A percentile compares a stretch with the other conserved stretches of the same genome.
These are phyloP conservation scores for Lactarius akahatsu DNA, from an alignment of 768 basidiomycete genomes.

Conservation along the genomic window DNA sequence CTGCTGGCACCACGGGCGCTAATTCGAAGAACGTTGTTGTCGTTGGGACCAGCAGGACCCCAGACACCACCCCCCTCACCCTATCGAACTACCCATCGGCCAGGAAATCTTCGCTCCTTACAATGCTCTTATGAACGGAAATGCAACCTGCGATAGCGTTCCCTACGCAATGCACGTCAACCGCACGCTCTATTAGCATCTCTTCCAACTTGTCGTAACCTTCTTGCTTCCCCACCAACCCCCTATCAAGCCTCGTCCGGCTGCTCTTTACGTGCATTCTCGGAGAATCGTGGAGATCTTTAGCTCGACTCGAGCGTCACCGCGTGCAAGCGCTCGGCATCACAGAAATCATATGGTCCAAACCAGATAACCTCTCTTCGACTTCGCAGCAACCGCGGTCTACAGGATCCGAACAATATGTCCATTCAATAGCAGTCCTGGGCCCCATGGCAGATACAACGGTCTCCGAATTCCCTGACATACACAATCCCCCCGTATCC, in stretches of 20 bases:
- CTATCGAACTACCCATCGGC: not conserved
- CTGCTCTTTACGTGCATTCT: not conserved
- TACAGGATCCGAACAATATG: not conserved
- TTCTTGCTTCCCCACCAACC: conserved; percentile 3
- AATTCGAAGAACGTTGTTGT: conserved; percentile 16
- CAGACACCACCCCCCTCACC: not conserved
- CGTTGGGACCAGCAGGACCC: conserved; percentile 7
- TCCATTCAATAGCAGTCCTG: conserved; percentile 1
- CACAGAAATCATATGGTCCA: not conserved
- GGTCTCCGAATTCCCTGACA: conserved; percentile 9
- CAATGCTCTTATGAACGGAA: not conserved
- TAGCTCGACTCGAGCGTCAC: not conserved
- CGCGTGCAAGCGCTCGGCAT: not conserved
- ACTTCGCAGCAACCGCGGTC: conserved; percentile 7
- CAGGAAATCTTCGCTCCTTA: not conserved
- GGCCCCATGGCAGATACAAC: not conserved
- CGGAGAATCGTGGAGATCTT: conserved; percentile 1
- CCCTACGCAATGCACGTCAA: conserved; percentile 3
- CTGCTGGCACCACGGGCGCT: not conserved
- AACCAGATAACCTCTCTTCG: conserved; percentile 1
- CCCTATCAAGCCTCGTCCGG: not conserved
- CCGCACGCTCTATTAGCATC: conserved; percentile 2
- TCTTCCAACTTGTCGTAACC: conserved; percentile 1
- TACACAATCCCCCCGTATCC: conserved; percentile 17
- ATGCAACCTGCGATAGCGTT: not conserved